Percentiles rank a stretch among this genome's conserved stretches.
Evolutionary conservation across 768 basidiomycete species (phyloP).

Genomic region (Mycena latifolia): DNA sequence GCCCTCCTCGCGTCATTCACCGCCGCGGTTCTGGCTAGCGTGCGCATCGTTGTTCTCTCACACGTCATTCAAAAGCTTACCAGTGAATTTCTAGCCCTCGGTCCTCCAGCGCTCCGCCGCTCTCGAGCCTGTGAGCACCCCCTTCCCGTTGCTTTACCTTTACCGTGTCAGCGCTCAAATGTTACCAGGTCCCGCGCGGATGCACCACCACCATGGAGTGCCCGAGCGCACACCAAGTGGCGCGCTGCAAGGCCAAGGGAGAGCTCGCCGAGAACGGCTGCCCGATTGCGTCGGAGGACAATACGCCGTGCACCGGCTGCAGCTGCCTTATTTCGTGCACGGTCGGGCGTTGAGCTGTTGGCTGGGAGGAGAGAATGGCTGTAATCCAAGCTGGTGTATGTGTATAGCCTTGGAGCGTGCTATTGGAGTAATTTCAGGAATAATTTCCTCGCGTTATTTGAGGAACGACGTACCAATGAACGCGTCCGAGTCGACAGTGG

Average conservation of each 20-base stretch:
- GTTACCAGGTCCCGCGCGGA: conserved; percentile 10
- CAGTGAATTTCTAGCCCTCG: no score
- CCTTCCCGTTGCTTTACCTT: conserved; percentile 2
- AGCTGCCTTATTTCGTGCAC: conserved; percentile 14
- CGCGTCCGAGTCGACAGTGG: conserved; percentile 2
- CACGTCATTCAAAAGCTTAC: no score
- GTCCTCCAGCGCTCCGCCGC: no score
- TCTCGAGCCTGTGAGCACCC: no score
- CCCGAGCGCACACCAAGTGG: neutral
- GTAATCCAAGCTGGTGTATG: conserved; percentile 4
- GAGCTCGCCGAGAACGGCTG: conserved; percentile 2
- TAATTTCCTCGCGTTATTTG: conserved; percentile 8
- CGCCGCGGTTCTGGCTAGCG: no score
- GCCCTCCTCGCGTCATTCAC: no score
- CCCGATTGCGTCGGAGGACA: neutral
- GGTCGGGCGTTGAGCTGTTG: no score
- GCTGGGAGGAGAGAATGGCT: no score
- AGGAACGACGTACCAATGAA: conserved; percentile 9
- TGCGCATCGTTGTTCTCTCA: no score
- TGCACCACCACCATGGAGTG: conserved; percentile 7
- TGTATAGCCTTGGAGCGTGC: conserved; percentile 9
- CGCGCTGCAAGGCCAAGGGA: conserved; percentile 1
- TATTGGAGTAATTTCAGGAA: conserved; percentile 8
- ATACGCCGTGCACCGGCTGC: neutral
- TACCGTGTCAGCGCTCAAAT: conserved; percentile 1